phyloP scores from a whole-genome alignment of 2,329 filamentous ascomycete species.

The Zymoseptoria tritici region DNA sequence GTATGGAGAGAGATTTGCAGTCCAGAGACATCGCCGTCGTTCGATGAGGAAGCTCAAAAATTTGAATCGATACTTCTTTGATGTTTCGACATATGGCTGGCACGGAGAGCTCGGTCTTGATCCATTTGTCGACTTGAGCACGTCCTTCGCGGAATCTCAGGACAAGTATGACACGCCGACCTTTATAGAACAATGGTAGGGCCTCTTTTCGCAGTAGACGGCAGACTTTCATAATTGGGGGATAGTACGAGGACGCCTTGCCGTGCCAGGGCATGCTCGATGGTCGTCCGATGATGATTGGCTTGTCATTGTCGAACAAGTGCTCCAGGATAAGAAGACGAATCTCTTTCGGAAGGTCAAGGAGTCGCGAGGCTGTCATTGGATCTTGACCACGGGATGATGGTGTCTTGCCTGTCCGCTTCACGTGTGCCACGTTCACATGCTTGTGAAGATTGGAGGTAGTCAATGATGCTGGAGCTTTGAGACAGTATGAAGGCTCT shows the following conservation, averaged over 20 bases:
- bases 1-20: constrained; percentile 1
- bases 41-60: constrained; percentile 11
- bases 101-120: constrained; percentile 1
- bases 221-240: constrained; percentile 9
- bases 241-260: constrained; percentile 11
- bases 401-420: too few species aligned
- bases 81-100: constrained; percentile 4
- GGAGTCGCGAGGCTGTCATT: constrained; percentile 4
- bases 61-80: constrained; percentile 9
- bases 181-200: constrained; percentile 7
- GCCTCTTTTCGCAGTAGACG: constrained; percentile 7
- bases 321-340: constrained; percentile 12
- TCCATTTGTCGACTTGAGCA: constrained; percentile 9
- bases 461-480: not conserved
- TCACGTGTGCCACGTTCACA: not conserved
- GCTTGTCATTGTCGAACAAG: constrained; percentile 2
- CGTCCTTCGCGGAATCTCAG: constrained; percentile 12
- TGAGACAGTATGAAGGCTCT: not conserved
- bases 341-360: constrained; percentile 12
- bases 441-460: not conserved
- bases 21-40: constrained; percentile 10
- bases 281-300: constrained; percentile 4
- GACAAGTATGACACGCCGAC: constrained; percentile 7
- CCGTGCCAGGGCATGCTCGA: constrained; percentile 9
- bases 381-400: not conserved